Percentiles rank a stretch among this genome's conserved stretches.
Evolutionary conservation across 805 yeast species (phyloP).

Genomic region (Candida caryicola): DNA sequence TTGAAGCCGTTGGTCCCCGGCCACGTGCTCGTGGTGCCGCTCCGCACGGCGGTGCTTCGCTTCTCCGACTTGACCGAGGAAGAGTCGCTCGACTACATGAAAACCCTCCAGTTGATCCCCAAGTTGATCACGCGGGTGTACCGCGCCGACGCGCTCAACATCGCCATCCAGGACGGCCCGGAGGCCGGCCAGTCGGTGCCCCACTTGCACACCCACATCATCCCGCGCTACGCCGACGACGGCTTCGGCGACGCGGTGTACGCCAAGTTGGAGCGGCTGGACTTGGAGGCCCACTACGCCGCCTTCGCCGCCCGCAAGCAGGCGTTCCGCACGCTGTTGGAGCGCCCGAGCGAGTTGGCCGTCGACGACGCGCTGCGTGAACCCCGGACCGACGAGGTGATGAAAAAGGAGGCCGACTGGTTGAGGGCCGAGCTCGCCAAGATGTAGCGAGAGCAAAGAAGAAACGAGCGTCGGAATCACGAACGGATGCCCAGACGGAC

Average conservation of each 20-base stretch:
- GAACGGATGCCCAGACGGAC: too few relatives aligned
- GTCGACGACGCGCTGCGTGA: constrained; percentile 49
- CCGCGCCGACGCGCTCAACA: constrained; percentile 78
- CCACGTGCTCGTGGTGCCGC: constrained; percentile 82
- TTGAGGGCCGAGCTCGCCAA: constrained; percentile 35
- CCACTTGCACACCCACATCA: constrained; percentile 89
- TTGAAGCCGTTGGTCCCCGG: constrained; percentile 92
- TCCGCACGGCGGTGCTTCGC: constrained; percentile 57
- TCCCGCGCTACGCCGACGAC: constrained; percentile 72
- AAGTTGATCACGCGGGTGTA: constrained; percentile 62
- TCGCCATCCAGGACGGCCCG: constrained; percentile 95
- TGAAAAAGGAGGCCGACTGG: constrained; percentile 69
- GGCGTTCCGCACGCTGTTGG: constrained; percentile 1
- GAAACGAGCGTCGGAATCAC: too few relatives aligned
- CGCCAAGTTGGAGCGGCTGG: constrained; percentile 54
- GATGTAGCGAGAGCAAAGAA: too few relatives aligned
- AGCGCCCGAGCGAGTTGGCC: constrained; percentile 17
- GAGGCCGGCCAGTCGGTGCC: constrained; percentile 97
- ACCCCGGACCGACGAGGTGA: constrained; percentile 57
- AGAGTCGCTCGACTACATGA: constrained; percentile 77
- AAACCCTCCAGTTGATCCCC: constrained; percentile 68
- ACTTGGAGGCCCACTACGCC: constrained; percentile 37
- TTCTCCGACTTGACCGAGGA: constrained; percentile 67
- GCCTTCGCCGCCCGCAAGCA: constrained; percentile 28
- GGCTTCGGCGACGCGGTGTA: constrained; percentile 71